Evolutionary conservation across 495 filamentous ascomycete genomes (phyloP), one percentile per base, ranked within the genome.

Genomic region (Xylaria nigripes): DNA sequence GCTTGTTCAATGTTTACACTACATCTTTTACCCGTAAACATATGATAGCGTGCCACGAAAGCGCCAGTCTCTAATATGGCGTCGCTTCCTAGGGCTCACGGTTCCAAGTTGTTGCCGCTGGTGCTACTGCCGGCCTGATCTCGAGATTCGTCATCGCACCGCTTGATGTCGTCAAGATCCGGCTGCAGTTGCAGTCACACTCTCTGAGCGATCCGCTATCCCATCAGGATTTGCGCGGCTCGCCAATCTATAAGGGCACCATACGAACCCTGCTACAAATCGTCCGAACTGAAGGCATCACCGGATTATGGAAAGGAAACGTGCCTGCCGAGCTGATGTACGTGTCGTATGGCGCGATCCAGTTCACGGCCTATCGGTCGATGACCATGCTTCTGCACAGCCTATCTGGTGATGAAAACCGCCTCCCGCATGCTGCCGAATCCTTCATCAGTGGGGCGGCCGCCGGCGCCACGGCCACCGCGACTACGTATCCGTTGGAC

Each of bases 221-320:
- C 22, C 72, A 79, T 50, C 62, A 60, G 44, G 61, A 72, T 63
- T 67, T 79, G 45, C 63, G 56, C 56, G 68, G 71, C 48, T 83
- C 83, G 7, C 87, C 86, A 38, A 70, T 86, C 15, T 91, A 89
- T 72, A 86, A 84, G 63, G 89, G 90, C 56, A 93, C 91, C 0
- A 51, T 91, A 15, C 76, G 79, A 13, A 94, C 92, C 6, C 78
- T 95, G 65, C 78, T 77, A 36, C 73, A 81, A 24, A 96, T 98
- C 64, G 59, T 90, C 36, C 71, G 70, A 21, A 71, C 86, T 51
- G 92, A 97, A 66, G 92, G 93, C 13, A 68, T 96, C 56, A 84
- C 86, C 1, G 92, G 82, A 47, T 80, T 98, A 46, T 98, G 93
- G 93, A 97, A 97, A 76, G 93, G 93, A 69, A 98, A 98, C 67